These are phyloP conservation scores for Scheffersomyces spartinae DNA, from an alignment of 805 yeast genomes.

Conservation along the genomic window DNA sequence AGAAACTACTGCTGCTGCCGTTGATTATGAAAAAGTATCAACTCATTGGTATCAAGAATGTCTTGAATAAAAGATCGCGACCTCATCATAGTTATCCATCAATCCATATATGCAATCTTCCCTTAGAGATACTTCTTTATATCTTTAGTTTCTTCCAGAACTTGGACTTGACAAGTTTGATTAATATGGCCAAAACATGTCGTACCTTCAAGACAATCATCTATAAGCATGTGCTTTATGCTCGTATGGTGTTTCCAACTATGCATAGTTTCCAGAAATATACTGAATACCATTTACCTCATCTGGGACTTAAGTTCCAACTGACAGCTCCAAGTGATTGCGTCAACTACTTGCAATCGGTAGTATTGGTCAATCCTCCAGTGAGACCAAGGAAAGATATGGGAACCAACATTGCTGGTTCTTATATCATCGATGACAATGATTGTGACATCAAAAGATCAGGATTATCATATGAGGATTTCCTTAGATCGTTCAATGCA, in stretches of 20 bases:
- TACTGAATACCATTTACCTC: conserved; percentile 16
- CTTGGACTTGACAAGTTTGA: conserved; percentile 5
- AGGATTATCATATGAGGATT: conserved; percentile 12
- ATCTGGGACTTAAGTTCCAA: conserved; percentile 5
- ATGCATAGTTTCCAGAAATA: conserved; percentile 14
- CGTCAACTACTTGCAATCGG: conserved; percentile 17
- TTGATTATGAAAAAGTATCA: conserved; percentile 28
- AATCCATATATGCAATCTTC: conserved; percentile 21
- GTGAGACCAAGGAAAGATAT: conserved; percentile 10
- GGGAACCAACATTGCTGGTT: conserved; percentile 24
- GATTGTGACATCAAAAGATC: too few species aligned
- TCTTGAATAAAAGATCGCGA: conserved; percentile 4
- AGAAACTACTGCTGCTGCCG: too few species aligned
- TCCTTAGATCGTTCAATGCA: conserved; percentile 9
- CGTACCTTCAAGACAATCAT: conserved; percentile 18
- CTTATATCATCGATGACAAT: too few species aligned
- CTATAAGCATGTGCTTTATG: conserved; percentile 19
- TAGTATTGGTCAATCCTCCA: conserved; percentile 27
- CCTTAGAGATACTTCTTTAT: conserved; percentile 21
- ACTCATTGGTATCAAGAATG: conserved; percentile 23
- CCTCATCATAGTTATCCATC: conserved; percentile 10
- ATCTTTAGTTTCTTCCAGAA: conserved; percentile 12
- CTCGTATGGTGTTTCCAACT: conserved; percentile 11
- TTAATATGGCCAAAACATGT: conserved; percentile 17
- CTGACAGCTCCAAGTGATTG: conserved; percentile 16